These are phyloP conservation scores for Castanea sativa DNA, from an alignment of 306 rosid genomes.

Conservation along the genomic window DNA sequence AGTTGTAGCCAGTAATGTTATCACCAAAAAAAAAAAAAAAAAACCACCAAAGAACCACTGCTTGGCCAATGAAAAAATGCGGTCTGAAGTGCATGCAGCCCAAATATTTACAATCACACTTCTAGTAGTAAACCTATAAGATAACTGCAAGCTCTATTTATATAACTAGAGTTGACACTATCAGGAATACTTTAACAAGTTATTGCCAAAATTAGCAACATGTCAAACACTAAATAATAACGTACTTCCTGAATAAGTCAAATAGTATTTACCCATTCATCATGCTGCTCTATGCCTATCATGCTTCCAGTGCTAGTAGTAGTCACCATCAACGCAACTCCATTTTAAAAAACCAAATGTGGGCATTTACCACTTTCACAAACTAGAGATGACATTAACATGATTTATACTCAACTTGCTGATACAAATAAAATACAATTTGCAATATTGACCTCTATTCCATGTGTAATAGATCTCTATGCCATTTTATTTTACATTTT, in stretches of 20 bases:
- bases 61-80: background rate
- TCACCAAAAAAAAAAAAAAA: background rate
- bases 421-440: background rate
- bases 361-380: background rate
- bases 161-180: background rate
- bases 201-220: background rate
- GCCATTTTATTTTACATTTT: constrained; percentile 8
- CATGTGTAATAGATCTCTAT: background rate
- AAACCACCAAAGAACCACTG: constrained; percentile 11
- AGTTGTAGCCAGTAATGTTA: constrained; percentile 7
- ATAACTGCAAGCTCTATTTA: background rate
- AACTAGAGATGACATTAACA: background rate
- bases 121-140: background rate
- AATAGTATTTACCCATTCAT: background rate
- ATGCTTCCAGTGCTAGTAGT: background rate
- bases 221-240: background rate
- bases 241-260: background rate
- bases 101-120: background rate
- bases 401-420: background rate
- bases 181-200: background rate
- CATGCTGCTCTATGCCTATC: background rate
- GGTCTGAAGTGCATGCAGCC: background rate
- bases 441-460: background rate
- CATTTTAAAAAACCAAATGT: background rate
- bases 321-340: background rate